These are phyloP conservation scores for Grosmannia penicillata DNA, from an alignment of 2,329 filamentous ascomycete species.

Conservation along the genomic window DNA sequence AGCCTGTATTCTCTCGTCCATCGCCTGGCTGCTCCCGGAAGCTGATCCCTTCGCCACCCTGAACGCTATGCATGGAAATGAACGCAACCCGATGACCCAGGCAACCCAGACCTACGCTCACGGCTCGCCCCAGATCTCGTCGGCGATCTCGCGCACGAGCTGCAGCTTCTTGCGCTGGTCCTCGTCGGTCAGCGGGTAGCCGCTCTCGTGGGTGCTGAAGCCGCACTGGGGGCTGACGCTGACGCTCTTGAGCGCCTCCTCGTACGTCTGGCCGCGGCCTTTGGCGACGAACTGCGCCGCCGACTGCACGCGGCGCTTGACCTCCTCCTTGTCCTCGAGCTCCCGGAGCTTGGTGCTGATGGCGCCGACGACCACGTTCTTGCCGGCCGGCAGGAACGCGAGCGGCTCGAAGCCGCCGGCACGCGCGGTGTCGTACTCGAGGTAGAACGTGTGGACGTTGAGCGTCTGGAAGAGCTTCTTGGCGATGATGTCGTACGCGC, in stretches of 20 bases:
- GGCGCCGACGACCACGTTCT: constrained; percentile 49
- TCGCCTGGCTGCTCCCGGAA: constrained; percentile 5
- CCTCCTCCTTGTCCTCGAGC: constrained; percentile 48
- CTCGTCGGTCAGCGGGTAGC: constrained; percentile 52
- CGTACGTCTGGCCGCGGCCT: constrained; percentile 45
- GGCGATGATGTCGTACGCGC: constrained; percentile 52
- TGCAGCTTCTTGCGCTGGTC: constrained; percentile 62
- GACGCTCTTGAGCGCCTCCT: constrained; percentile 55
- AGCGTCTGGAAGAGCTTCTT: constrained; percentile 49
- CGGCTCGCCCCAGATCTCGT: constrained; percentile 51
- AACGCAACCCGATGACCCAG: not conserved
- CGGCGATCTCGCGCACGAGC: constrained; percentile 55
- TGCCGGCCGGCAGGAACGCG: constrained; percentile 41
- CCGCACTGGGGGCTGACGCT: constrained; percentile 59
- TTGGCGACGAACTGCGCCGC: constrained; percentile 56
- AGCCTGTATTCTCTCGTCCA: too few species aligned
- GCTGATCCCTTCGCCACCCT: constrained; percentile 4
- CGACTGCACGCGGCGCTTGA: constrained; percentile 42
- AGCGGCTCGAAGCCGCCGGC: constrained; percentile 53
- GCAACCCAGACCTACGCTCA: not conserved
- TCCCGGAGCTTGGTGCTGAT: constrained; percentile 48
- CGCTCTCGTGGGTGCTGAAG: constrained; percentile 60
- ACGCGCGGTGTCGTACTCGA: constrained; percentile 53
- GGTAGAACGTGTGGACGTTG: constrained; percentile 52
- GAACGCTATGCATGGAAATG: not conserved